Evolutionary conservation across 768 basidiomycete species (phyloP).

Genomic region (Suillus occidentalis): DNA sequence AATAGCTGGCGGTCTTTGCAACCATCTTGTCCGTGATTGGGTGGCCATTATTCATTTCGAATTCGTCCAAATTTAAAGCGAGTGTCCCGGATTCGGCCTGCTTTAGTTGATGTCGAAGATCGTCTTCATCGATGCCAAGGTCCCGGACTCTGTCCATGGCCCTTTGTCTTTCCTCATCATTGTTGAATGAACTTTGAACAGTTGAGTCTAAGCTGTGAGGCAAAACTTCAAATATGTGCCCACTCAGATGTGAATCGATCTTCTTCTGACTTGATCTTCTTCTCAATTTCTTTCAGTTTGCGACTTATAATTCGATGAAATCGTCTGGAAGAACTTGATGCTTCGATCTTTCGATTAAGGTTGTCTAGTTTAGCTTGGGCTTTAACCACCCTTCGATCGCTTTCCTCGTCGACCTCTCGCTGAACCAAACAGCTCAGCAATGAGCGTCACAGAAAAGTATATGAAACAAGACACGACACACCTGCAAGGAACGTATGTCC

Average conservation of each 20-base stretch:
- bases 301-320: not conserved
- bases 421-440: not conserved
- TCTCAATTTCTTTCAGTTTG: not conserved
- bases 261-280: constrained; percentile 6
- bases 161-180: not conserved
- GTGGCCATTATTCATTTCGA: not conserved
- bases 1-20: constrained; percentile 7
- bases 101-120: not conserved
- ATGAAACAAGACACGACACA: not conserved
- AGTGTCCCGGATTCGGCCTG: not conserved
- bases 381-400: constrained; percentile 2
- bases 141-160: constrained; percentile 1
- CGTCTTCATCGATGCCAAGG: not conserved
- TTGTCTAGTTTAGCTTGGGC: not conserved
- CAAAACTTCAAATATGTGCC: not conserved
- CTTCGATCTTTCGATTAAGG: constrained; percentile 3
- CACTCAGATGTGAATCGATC: not conserved
- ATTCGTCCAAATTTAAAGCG: not conserved
- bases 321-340: not conserved
- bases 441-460: not conserved
- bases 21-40: constrained; percentile 6
- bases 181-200: not conserved
- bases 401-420: constrained; percentile 11
- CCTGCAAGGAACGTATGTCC: constrained; percentile 8
- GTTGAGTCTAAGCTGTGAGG: not conserved